These are phyloP conservation scores for Carex parvula DNA, from an alignment of 176 grass and related monocot species.

Conservation along the genomic window DNA sequence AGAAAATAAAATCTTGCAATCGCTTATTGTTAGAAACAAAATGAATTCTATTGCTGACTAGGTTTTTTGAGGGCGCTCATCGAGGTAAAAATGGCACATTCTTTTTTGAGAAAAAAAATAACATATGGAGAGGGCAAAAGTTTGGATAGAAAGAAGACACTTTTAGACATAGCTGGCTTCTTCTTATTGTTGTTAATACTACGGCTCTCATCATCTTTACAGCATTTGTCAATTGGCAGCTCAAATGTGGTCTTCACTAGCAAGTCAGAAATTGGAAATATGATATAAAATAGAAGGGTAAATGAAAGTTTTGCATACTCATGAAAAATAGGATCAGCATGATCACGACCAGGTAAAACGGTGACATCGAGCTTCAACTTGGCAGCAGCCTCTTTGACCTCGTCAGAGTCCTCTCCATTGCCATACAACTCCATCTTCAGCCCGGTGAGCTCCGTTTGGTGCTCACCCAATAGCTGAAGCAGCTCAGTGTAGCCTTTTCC, in stretches of 20 bases:
- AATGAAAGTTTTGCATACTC: conserved; percentile 45
- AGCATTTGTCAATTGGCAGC: background rate
- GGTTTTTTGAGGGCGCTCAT: background rate
- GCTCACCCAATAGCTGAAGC: conserved; percentile 58
- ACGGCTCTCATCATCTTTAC: background rate
- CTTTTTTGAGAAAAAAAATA: background rate
- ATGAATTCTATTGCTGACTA: background rate
- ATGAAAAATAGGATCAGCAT: conserved; percentile 87
- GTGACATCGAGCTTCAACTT: conserved; percentile 56
- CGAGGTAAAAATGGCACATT: background rate
- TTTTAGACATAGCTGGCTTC: background rate
- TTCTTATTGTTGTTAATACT: background rate
- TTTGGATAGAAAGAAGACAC: background rate
- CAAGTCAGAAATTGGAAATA: conserved; percentile 9
- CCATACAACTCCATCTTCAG: conserved; percentile 92
- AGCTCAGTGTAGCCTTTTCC: conserved; percentile 94
- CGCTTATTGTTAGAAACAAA: background rate
- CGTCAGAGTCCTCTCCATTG: conserved; percentile 77
- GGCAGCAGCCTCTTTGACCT: conserved; percentile 58
- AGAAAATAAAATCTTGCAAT: background rate
- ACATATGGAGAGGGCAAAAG: background rate
- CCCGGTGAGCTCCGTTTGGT: conserved; percentile 57
- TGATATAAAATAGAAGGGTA: background rate
- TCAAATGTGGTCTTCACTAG: background rate
- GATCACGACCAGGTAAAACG: conserved; percentile 77